Conservation (phyloP, 169 alveolate genomes). For the Plasmodium inui region DNA sequence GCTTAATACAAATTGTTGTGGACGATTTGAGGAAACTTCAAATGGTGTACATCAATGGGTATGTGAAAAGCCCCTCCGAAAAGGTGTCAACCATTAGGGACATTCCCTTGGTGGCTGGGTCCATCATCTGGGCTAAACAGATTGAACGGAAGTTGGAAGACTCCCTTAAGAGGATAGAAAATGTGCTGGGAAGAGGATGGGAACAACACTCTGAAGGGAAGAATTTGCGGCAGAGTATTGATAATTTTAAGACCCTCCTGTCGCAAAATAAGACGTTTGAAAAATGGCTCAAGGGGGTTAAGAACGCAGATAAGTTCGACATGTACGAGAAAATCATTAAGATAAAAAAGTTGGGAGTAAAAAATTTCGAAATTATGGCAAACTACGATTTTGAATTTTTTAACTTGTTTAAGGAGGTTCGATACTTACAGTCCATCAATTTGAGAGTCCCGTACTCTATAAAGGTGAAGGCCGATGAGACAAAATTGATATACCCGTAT, state of each 20-base stretch:
- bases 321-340: slow-evolving; percentile 70
- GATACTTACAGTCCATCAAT: slow-evolving; percentile 85
- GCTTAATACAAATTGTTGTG: slow-evolving; percentile 92
- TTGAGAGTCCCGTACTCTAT: slow-evolving; percentile 91
- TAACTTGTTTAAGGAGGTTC: slow-evolving; percentile 83
- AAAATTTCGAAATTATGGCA: slow-evolving; percentile 79
- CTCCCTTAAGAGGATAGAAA: slow-evolving; percentile 89
- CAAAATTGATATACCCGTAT: slow-evolving; percentile 92
- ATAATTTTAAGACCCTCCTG: slow-evolving; percentile 89
- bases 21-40: slow-evolving; percentile 92
- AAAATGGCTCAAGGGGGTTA: slow-evolving; percentile 72
- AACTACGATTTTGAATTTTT: slow-evolving; percentile 77
- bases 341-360: slow-evolving; percentile 64
- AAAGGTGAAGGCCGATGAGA: slow-evolving; percentile 92
- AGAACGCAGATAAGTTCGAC: slow-evolving; percentile 72
- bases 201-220: slow-evolving; percentile 95
- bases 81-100: slow-evolving; percentile 92
- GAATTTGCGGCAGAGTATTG: slow-evolving; percentile 93
- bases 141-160: slow-evolving; percentile 89
- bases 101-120: slow-evolving; percentile 95
- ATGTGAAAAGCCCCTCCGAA: slow-evolving; percentile 91
- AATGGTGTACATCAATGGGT: slow-evolving; percentile 91
- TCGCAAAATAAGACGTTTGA: slow-evolving; percentile 86
- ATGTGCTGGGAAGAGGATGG: slow-evolving; percentile 95
- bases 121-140: slow-evolving; percentile 95